Evolutionary conservation across 139 green algal species (phyloP).

Genomic region (Tetraselmis chui): DNA sequence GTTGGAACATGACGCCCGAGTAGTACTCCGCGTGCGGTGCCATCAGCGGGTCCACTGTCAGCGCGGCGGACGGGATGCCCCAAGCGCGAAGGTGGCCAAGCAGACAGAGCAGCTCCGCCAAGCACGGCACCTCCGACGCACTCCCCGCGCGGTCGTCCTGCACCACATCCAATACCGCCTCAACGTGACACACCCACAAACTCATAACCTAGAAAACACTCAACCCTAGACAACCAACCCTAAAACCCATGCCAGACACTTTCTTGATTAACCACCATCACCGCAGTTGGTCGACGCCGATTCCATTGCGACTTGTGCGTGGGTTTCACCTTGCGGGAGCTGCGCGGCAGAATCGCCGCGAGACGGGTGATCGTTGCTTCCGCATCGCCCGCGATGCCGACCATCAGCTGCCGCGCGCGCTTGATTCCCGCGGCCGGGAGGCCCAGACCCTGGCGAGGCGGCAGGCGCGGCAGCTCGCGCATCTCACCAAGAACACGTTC

Average conservation of each 20-base stretch:
- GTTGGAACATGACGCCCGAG: constrained; percentile 38
- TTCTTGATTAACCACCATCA: no score
- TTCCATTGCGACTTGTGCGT: no score
- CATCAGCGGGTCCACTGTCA: constrained; percentile 72
- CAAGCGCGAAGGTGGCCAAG: constrained; percentile 37
- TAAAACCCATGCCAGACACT: no score
- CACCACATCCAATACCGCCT: no score
- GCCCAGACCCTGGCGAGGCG: neutral
- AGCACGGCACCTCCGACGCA: neutral
- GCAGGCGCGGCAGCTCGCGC: no score
- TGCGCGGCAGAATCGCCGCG: neutral
- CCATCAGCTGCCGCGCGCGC: neutral
- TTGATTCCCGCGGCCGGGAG: neutral
- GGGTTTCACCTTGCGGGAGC: neutral
- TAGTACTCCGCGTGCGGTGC: constrained; percentile 65
- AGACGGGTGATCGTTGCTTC: neutral
- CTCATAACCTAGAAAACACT: no score
- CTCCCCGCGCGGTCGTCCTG: neutral
- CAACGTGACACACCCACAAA: no score
- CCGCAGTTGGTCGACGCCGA: no score
- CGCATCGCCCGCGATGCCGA: neutral
- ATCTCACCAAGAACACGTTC: no score
- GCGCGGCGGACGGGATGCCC: constrained; percentile 30
- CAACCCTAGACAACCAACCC: no score
- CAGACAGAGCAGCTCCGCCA: constrained; percentile 33